Evolutionary conservation across 73 alveolate genomes (phyloP), one percentile per base, ranked within the genome.

Genomic region (Durusdinium trenchii): DNA sequence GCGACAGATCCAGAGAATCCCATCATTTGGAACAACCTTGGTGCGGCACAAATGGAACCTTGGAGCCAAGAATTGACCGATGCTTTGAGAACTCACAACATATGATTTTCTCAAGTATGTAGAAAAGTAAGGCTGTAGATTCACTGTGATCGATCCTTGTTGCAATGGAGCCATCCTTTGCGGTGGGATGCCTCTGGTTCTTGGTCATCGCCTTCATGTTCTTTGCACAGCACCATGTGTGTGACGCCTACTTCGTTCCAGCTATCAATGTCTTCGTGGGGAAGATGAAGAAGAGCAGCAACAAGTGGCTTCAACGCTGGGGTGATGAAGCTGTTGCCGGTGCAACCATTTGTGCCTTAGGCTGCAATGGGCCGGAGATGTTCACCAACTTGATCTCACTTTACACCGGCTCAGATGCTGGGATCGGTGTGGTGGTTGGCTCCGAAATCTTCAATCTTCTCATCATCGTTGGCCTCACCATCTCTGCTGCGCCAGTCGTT

Each of bases 341-440:
- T 5, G 99, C 99, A 26, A 94, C 99, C 43, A 76, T 94, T 36
- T 76, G 91, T 28, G 99, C 99, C 12, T 67, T 94, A 52, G 99
- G 99, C 42, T 73, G 94, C 91, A 94, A 94, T 43, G 99, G 99
- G 3, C 99, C 99, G 1, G 99, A 94, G 73, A 73, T 94, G 93
- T 94, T 94, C 60, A 94, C 99, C 94, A 94, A 94, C 67, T 48
- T 94, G 71, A 76, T 94, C 45, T 94, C 99, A 20, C 36, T 76
- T 62, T 94, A 76, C 94, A 76, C 99, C 28, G 99, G 94, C 32
- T 78, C 94, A 0, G 99, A 94, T 76, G 99, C 93, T 30, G 99
- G 99, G 51, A 94, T 94, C 52, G 99, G 99, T 28, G 99, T 94
- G 35, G 99, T 94, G 84, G 93, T 94, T n/a, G 99, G 99, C 36